These are phyloP conservation scores for Arabidopsis suecica DNA, from an alignment of 345 rosid species.

Conservation along the genomic window DNA sequence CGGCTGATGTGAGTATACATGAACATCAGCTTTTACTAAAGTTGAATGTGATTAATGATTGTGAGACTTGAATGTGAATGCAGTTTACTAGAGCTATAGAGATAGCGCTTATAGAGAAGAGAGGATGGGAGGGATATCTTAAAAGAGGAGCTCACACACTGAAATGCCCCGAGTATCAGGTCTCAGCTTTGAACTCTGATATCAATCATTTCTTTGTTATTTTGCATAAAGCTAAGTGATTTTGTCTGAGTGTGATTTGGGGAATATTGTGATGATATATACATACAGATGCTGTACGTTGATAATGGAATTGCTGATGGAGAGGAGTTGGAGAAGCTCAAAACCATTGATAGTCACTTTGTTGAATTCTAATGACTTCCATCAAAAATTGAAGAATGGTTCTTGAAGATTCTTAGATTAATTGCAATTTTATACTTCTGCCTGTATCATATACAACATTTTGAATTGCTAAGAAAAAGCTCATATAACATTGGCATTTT, in stretches of 20 bases:
- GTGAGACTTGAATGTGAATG: slow-evolving; percentile 32
- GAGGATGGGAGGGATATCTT: slow-evolving; percentile 68
- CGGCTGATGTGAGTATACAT: slow-evolving; percentile 62
- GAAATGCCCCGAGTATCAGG: slow-evolving; percentile 77
- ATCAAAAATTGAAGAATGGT: background rate
- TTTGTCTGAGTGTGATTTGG: background rate
- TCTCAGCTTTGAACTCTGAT: slow-evolving; percentile 35
- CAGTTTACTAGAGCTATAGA: slow-evolving; percentile 66
- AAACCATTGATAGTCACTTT: slow-evolving; percentile 62
- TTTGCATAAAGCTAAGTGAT: slow-evolving; percentile 5
- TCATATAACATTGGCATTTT: background rate
- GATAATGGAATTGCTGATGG: slow-evolving; percentile 69
- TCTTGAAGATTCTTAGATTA: background rate
- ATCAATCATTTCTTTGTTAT: background rate
- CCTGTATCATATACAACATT: slow-evolving; percentile 11
- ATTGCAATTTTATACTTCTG: slow-evolving; percentile 6
- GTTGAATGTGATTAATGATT: slow-evolving; percentile 14
- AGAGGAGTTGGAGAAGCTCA: slow-evolving; percentile 79
- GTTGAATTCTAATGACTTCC: slow-evolving; percentile 51
- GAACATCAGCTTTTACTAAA: slow-evolving; percentile 5
- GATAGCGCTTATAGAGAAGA: slow-evolving; percentile 59
- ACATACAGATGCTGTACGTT: slow-evolving; percentile 67
- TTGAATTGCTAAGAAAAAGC: background rate
- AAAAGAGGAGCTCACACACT: slow-evolving; percentile 81
- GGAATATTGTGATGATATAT: slow-evolving; percentile 12